phyloP scores from a whole-genome alignment of 192 early-diverging fungal species.

The Coemansia sp. region DNA sequence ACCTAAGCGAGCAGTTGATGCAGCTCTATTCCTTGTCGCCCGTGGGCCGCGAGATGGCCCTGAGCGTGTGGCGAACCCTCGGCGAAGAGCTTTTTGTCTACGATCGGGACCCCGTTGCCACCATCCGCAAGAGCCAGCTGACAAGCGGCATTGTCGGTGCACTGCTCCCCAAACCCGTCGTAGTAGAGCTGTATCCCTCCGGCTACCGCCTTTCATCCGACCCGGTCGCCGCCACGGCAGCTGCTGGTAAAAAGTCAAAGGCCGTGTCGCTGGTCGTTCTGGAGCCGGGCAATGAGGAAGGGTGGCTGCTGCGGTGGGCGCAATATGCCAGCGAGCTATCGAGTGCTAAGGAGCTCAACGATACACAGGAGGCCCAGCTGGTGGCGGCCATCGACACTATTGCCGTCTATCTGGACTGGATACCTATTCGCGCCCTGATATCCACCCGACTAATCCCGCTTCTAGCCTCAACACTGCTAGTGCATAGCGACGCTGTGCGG shows the following conservation, averaged over 20 bases:
- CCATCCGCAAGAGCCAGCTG: slow-evolving; percentile 38
- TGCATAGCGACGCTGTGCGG: slow-evolving; percentile 21
- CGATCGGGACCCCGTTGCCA: slow-evolving; percentile 34
- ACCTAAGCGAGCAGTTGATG: slow-evolving; percentile 33
- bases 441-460: slow-evolving; percentile 17
- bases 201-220: slow-evolving; percentile 35
- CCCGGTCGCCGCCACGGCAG: no score
- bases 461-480: slow-evolving; percentile 18
- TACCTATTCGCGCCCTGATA: slow-evolving; percentile 30
- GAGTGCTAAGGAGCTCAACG: not conserved
- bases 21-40: slow-evolving; percentile 16
- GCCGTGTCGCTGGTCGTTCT: slow-evolving; percentile 17
- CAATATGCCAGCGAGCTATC: slow-evolving; percentile 7
- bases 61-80: slow-evolving; percentile 41
- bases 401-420: slow-evolving; percentile 37
- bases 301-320: slow-evolving; percentile 40
- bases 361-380: slow-evolving; percentile 8
- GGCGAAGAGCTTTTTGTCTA: slow-evolving; percentile 51
- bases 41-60: slow-evolving; percentile 22
- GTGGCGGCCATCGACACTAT: slow-evolving; percentile 16
- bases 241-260: slow-evolving; percentile 7
- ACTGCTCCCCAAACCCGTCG: slow-evolving; percentile 24
- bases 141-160: slow-evolving; percentile 42
- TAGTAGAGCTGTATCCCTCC: slow-evolving; percentile 33
- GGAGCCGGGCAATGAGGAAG: slow-evolving; percentile 42